Conservation (phyloP, 2,329 filamentous ascomycete species). For the Dothideomycetes sp. region DNA sequence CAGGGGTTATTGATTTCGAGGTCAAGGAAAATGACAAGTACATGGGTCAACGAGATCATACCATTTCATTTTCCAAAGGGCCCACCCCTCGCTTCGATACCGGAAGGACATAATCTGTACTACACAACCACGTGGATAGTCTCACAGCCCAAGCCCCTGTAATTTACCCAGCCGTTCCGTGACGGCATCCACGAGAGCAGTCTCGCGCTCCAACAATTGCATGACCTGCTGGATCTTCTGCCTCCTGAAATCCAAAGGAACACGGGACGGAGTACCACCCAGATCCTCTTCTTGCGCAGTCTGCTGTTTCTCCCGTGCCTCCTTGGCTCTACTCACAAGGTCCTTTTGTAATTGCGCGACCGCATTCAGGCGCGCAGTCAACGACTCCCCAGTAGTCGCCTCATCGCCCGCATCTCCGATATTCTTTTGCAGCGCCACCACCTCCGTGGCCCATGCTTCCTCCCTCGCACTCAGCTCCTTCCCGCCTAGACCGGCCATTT, state of each 20-base stretch:
- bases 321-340: constrained; percentile 17
- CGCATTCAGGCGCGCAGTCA: constrained; percentile 13
- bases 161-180: constrained; percentile 51
- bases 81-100: too few species aligned
- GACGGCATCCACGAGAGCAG: constrained; percentile 56
- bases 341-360: constrained; percentile 17
- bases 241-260: constrained; percentile 50
- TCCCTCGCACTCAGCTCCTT: constrained; percentile 52
- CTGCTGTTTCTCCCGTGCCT: constrained; percentile 15
- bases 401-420: constrained; percentile 13
- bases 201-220: constrained; percentile 53
- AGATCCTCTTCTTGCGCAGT: constrained; percentile 18
- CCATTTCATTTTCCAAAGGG: too few species aligned
- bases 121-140: too few species aligned
- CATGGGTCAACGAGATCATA: too few species aligned
- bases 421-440: constrained; percentile 31
- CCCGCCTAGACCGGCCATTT: constrained; percentile 35
- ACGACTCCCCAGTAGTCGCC: neutral
- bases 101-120: too few species aligned
- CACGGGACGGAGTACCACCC: constrained; percentile 29
- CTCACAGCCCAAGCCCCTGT: constrained; percentile 12
- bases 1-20: too few species aligned
- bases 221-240: constrained; percentile 55
- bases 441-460: constrained; percentile 46
- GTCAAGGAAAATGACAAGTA: too few species aligned